phyloP scores from a whole-genome alignment of 2,329 filamentous ascomycete genomes.

The Dryadomyces quercus-mongolicae region DNA sequence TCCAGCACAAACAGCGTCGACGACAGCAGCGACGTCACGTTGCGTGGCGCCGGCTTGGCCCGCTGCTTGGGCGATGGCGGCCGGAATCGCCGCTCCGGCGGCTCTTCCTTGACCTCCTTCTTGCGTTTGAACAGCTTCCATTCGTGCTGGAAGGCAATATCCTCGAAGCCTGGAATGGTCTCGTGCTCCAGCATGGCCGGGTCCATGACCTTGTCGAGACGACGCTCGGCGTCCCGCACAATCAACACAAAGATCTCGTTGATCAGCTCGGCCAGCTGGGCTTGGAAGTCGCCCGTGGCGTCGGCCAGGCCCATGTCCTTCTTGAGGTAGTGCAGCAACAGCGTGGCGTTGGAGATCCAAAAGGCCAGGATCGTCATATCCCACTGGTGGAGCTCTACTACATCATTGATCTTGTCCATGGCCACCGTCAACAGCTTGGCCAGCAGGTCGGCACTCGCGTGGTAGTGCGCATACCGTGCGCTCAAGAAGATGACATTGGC shows the following conservation, averaged over 20 bases:
- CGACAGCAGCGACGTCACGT: conserved; percentile 88
- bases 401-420: conserved; percentile 92
- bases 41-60: conserved; percentile 83
- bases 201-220: conserved; percentile 92
- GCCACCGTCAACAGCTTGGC: conserved; percentile 70
- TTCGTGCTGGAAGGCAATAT: conserved; percentile 93
- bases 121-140: conserved; percentile 97
- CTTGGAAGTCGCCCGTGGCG: conserved; percentile 78
- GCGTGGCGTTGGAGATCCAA: conserved; percentile 94
- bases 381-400: conserved; percentile 94
- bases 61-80: conserved; percentile 88
- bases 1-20: conserved; percentile 95
- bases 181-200: conserved; percentile 93
- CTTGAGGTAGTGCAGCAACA: conserved; percentile 92
- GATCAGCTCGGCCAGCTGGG: conserved; percentile 84
- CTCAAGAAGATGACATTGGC: conserved; percentile 95
- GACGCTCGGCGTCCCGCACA: conserved; percentile 86
- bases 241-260: conserved; percentile 98
- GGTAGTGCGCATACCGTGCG: conserved; percentile 92
- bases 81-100: conserved; percentile 77
- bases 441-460: conserved; percentile 76
- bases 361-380: conserved; percentile 99
- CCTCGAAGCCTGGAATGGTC: conserved; percentile 93
- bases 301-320: conserved; percentile 77
- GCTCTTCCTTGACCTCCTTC: conserved; percentile 79